These are phyloP conservation scores for Melampsora larici-populina DNA, from an alignment of 1,284 basidiomycete genomes.

Conservation along the genomic window DNA sequence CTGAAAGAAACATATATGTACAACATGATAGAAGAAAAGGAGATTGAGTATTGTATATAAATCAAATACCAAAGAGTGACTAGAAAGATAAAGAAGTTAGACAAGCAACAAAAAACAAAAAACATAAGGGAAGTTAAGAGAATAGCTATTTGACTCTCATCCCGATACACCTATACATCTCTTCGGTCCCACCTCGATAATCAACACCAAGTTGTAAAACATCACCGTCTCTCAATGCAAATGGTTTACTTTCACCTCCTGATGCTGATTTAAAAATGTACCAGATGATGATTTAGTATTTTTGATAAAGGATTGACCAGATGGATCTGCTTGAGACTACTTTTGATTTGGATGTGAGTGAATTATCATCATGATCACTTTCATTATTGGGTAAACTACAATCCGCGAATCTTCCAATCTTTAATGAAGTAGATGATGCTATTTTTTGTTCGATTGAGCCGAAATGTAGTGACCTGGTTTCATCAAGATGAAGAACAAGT, in stretches of 20 bases:
- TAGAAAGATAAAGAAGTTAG: no score
- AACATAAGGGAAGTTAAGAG: no score
- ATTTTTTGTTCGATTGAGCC: constrained; percentile 67
- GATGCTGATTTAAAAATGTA: constrained; percentile 95
- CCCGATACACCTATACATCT: constrained; percentile 97
- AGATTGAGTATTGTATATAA: no score
- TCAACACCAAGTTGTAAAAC: constrained; percentile 94
- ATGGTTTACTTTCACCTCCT: constrained; percentile 73
- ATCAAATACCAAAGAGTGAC: no score
- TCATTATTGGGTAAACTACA: constrained; percentile 63
- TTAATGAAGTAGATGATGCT: constrained; percentile 65
- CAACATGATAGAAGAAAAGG: no score
- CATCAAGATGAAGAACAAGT: constrained; percentile 90
- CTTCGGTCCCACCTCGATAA: constrained; percentile 95
- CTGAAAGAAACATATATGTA: no score
- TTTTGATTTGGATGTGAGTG: constrained; percentile 87
- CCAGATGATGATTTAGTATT: constrained; percentile 89
- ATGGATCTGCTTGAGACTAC: constrained; percentile 75
- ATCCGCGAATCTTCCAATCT: constrained; percentile 89
- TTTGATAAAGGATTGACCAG: constrained; percentile 70
- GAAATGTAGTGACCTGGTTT: constrained; percentile 81
- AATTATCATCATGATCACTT: constrained; percentile 60
- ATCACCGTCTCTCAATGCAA: constrained; percentile 86
- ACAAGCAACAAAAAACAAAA: no score
- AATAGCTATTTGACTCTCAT: constrained; percentile 89